Conservation (phyloP, 441 rosid genomes). For the Viola pubescens region DNA sequence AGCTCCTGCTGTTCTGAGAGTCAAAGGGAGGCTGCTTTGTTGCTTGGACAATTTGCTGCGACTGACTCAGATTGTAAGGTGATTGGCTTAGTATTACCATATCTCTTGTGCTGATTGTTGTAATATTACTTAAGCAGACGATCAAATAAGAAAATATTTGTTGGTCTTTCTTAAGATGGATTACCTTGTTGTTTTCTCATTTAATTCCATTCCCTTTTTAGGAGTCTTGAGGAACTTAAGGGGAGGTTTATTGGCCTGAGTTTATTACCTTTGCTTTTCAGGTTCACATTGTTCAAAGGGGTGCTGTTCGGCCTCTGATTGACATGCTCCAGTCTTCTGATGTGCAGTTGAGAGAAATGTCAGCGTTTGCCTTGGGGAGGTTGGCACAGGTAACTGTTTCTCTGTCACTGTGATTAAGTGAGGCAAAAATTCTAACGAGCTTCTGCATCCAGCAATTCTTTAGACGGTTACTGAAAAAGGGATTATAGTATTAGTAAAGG, state of each 20-base stretch:
- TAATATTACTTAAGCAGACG: constrained; percentile 5
- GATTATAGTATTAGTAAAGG: no score
- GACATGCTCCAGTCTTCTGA: constrained; percentile 92
- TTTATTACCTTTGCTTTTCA: constrained; percentile 21
- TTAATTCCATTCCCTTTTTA: not conserved
- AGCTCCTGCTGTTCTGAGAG: constrained; percentile 97
- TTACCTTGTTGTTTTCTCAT: not conserved
- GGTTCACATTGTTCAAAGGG: constrained; percentile 98
- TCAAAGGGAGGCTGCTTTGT: constrained; percentile 95
- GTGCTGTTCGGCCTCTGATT: constrained; percentile 89
- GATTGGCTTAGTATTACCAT: constrained; percentile 11
- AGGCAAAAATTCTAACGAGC: no score
- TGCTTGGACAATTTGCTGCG: constrained; percentile 98
- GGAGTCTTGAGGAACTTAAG: not conserved
- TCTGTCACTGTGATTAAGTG: not conserved
- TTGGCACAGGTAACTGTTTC: constrained; percentile 78
- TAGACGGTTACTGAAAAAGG: no score
- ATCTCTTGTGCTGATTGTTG: constrained; percentile 6
- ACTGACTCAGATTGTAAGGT: constrained; percentile 99
- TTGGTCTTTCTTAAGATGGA: not conserved
- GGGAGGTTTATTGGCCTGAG: not conserved
- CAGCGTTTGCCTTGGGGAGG: constrained; percentile 98
- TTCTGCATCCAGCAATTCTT: no score
- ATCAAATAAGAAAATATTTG: not conserved
- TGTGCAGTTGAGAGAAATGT: constrained; percentile 94